phyloP scores from a whole-genome alignment of 192 early-diverging fungal genomes.

The Coemansia sp. region DNA sequence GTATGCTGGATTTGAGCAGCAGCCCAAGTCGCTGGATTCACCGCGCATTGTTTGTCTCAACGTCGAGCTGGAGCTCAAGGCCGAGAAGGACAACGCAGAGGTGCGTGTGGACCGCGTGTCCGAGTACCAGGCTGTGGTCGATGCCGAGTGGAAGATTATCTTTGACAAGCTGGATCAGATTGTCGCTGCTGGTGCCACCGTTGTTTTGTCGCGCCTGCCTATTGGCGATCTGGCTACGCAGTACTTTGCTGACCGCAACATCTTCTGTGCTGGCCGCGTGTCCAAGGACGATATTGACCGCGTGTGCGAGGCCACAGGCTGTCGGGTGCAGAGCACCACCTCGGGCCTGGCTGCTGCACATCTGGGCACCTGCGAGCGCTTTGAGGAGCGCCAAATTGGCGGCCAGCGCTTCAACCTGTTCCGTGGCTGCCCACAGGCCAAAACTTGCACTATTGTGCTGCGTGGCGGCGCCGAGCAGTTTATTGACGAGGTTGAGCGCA shows the following conservation, averaged over 20 bases:
- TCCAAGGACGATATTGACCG: constrained; percentile 89
- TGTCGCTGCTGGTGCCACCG: constrained; percentile 91
- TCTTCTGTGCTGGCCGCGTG: constrained; percentile 99
- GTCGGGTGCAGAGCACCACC: constrained; percentile 86
- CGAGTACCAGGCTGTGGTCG: constrained; percentile 99
- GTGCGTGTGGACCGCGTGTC: constrained; percentile 93
- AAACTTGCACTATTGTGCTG: constrained; percentile 93
- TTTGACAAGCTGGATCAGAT: constrained; percentile 98
- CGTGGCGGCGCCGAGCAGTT: constrained; percentile 99
- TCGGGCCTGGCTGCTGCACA: constrained; percentile 78
- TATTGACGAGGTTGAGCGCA: constrained; percentile 97
- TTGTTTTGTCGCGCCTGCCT: constrained; percentile 94
- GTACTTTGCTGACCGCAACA: constrained; percentile 99
- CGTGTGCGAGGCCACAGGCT: constrained; percentile 93
- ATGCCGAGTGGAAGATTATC: constrained; percentile 99
- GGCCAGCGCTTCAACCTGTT: constrained; percentile 97
- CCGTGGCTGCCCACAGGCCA: constrained; percentile 87
- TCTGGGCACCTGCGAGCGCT: constrained; percentile 84
- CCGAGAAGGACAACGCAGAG: constrained; percentile 99
- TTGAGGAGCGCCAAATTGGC: constrained; percentile 97
- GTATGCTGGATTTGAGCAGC: constrained; percentile 99
- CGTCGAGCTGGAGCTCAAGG: constrained; percentile 98
- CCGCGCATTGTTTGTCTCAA: constrained; percentile 93
- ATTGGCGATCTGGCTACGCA: constrained; percentile 99
- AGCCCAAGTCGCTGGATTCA: constrained; percentile 90